phyloP scores from a whole-genome alignment of 768 basidiomycete genomes.

The Kwoniella pini region DNA sequence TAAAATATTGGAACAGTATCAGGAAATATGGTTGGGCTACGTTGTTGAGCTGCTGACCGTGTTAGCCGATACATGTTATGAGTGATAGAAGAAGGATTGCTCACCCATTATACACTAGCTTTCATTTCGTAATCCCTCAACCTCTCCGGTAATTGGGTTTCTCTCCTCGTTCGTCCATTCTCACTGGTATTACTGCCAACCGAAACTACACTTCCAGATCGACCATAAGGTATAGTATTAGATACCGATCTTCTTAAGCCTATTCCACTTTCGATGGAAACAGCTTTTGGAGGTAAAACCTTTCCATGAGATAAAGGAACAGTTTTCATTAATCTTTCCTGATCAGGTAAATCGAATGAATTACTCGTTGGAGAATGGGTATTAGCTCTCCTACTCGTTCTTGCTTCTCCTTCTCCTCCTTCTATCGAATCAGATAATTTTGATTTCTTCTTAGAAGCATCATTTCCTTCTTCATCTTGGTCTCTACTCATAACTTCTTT shows the following conservation, averaged over 20 bases:
- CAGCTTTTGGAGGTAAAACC: constrained; percentile 3
- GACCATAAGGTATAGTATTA: neutral
- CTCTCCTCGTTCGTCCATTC: constrained; percentile 25
- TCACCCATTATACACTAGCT: neutral
- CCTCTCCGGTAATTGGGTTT: constrained; percentile 29
- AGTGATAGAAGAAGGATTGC: too few species aligned
- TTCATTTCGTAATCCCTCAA: constrained; percentile 37
- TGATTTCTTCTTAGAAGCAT: constrained; percentile 17
- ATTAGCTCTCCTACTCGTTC: constrained; percentile 7
- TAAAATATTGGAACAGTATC: too few species aligned
- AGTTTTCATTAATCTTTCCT: constrained; percentile 13
- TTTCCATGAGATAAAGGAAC: constrained; percentile 7
- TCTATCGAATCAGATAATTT: constrained; percentile 1
- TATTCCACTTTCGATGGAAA: neutral
- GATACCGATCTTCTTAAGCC: constrained; percentile 5
- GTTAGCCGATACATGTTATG: too few species aligned
- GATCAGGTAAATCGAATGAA: constrained; percentile 6
- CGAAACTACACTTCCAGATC: constrained; percentile 6
- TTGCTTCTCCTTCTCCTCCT: too few species aligned
- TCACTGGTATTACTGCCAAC: constrained; percentile 5
- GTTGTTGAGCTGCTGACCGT: too few species aligned
- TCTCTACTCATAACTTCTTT: constrained; percentile 24
- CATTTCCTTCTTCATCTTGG: constrained; percentile 14
- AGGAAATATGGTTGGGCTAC: too few species aligned
- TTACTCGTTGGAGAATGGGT: constrained; percentile 13